Conservation (phyloP, 257 asterid species). For the Asclepias syriaca region DNA sequence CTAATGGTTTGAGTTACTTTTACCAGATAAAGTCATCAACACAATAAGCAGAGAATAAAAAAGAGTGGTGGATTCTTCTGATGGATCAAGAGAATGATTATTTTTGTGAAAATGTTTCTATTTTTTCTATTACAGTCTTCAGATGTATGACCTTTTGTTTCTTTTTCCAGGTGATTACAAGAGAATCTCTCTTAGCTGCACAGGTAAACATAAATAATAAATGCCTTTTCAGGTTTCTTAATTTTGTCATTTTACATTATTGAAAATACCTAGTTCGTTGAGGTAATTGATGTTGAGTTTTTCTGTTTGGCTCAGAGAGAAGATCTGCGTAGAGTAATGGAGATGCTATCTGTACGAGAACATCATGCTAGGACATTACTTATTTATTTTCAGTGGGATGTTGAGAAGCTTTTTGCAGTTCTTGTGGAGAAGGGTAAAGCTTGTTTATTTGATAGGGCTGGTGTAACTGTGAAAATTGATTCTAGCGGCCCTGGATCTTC, state of each 20-base stretch:
- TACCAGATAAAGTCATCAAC: not conserved
- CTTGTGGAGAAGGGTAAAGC: conserved; percentile 81
- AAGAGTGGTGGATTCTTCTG: not conserved
- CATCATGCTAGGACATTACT: conserved; percentile 94
- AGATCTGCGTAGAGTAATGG: conserved; percentile 83
- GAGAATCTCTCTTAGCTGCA: conserved; percentile 85
- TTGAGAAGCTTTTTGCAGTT: conserved; percentile 61
- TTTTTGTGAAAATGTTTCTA: not conserved
- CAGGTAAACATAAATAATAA: conserved; percentile 47
- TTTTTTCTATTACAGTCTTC: not conserved
- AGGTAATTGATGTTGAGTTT: conserved; percentile 11
- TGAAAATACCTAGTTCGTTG: not conserved
- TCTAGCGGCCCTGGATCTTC: conserved; percentile 36
- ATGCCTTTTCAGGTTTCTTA: not conserved
- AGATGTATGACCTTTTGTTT: conserved; percentile 7
- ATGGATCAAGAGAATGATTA: not conserved
- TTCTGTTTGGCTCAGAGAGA: conserved; percentile 50
- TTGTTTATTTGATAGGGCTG: conserved; percentile 74
- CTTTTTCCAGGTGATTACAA: conserved; percentile 71
- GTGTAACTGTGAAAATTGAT: conserved; percentile 44
- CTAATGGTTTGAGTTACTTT: not conserved
- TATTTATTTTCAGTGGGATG: conserved; percentile 89
- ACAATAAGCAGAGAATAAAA: not conserved
- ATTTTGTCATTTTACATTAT: not conserved
- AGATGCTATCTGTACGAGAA: conserved; percentile 77